Evolutionary conservation across 805 yeast genomes (phyloP).

Genomic region (Sugiyamaella floridensis): DNA sequence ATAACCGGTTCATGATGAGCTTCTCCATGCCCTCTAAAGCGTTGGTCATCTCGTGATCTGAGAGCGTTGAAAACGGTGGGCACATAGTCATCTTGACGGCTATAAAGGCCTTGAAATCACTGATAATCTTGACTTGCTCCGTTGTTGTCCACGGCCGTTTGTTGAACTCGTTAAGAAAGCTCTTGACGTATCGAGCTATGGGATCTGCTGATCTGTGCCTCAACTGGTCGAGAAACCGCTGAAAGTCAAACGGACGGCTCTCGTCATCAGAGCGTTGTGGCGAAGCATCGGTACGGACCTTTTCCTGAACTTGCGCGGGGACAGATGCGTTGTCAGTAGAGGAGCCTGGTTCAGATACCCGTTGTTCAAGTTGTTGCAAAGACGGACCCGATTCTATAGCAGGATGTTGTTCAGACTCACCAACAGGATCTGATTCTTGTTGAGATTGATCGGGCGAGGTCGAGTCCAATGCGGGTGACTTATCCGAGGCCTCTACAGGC

Average conservation of each 20-base stretch:
- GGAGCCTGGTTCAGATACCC: neutral
- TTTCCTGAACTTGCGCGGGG: neutral
- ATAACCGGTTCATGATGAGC: conserved; percentile 80
- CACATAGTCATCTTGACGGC: conserved; percentile 42
- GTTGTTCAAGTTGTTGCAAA: neutral
- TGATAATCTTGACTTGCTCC: conserved; percentile 72
- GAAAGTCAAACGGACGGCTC: conserved; percentile 64
- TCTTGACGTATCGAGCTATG: conserved; percentile 72
- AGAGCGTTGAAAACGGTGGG: conserved; percentile 70
- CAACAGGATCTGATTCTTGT: neutral
- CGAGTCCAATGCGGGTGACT: neutral
- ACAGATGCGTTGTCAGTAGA: neutral
- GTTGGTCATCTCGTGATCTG: conserved; percentile 54
- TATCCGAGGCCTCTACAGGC: neutral
- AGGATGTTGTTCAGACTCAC: neutral
- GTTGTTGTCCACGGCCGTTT: conserved; percentile 61
- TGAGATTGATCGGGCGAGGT: neutral
- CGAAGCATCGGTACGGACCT: neutral
- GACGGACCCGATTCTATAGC: neutral
- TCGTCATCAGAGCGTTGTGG: conserved; percentile 7
- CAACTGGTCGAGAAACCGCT: conserved; percentile 63
- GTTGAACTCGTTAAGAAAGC: conserved; percentile 72
- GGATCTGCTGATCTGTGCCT: conserved; percentile 80
- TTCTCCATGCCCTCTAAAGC: conserved; percentile 90
- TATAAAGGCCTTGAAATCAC: conserved; percentile 71